Percentiles rank a stretch among this genome's conserved stretches.
Evolutionary conservation across 148 eudicot genomes (phyloP).

Genomic region (Suaeda aralocaspica): DNA sequence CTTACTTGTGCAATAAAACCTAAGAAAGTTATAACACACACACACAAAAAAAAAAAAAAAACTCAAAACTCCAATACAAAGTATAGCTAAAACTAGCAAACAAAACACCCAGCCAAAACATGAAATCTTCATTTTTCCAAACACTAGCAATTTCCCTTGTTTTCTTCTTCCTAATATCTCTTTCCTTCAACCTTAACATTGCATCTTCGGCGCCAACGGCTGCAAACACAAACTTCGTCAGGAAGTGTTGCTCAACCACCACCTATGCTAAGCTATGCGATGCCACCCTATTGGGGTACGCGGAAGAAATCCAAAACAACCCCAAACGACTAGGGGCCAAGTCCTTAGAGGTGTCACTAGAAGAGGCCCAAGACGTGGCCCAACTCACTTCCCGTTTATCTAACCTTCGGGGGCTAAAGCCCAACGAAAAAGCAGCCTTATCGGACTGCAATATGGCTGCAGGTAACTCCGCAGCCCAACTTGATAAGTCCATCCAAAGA

Average conservation of each 20-base stretch:
- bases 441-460: slow-evolving; percentile 29
- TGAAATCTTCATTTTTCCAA: slow-evolving; percentile 9
- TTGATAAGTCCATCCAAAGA: slow-evolving; percentile 19
- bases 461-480: slow-evolving; percentile 26
- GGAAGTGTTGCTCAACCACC: slow-evolving; percentile 24
- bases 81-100: neutral
- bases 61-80: neutral
- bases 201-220: neutral
- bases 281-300: slow-evolving; percentile 23
- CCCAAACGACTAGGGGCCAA: slow-evolving; percentile 28
- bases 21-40: neutral
- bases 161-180: slow-evolving; percentile 4
- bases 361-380: slow-evolving; percentile 18
- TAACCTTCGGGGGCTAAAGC: slow-evolving; percentile 7
- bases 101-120: neutral
- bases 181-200: slow-evolving; percentile 5
- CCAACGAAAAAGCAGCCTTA: slow-evolving; percentile 29
- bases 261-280: slow-evolving; percentile 32
- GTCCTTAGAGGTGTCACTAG: slow-evolving; percentile 28
- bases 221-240: slow-evolving; percentile 22
- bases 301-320: slow-evolving; percentile 26
- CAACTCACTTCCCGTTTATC: slow-evolving; percentile 16
- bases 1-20: neutral
- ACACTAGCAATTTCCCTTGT: slow-evolving; percentile 2
- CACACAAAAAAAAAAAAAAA: neutral